Percentiles rank a stretch among this genome's conserved stretches.
Conservation (phyloP, 192 early-diverging fungal species). For the Pilobolus umbonatus region DNA sequence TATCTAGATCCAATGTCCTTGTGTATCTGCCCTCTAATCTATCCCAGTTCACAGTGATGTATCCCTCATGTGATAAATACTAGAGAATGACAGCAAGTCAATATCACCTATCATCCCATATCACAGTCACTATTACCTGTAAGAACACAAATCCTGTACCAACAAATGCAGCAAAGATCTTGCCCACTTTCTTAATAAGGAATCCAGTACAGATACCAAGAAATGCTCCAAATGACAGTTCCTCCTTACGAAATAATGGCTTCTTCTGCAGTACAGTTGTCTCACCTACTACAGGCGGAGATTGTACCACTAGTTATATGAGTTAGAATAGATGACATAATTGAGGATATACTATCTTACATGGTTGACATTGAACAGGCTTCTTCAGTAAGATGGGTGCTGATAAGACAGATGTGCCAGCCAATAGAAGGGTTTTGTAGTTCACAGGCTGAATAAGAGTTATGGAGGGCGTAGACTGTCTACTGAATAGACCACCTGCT, state of each 20-base stretch:
- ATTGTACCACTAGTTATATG: no score
- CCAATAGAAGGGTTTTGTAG: neutral
- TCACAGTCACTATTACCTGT: conserved; percentile 21
- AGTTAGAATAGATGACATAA: no score
- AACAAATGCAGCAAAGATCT: conserved; percentile 38
- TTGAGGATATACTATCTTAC: no score
- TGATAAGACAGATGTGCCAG: neutral
- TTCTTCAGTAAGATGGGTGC: conserved; percentile 1
- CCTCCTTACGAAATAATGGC: conserved; percentile 32
- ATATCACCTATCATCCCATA: neutral
- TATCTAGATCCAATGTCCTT: conserved; percentile 32
- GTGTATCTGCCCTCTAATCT: conserved; percentile 27
- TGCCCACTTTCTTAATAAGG: conserved; percentile 46
- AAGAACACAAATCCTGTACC: conserved; percentile 43
- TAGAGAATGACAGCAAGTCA: conserved; percentile 1
- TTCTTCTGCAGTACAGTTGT: neutral
- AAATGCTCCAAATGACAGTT: conserved; percentile 42
- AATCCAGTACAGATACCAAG: conserved; percentile 48
- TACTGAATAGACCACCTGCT: no score
- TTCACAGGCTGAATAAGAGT: no score
- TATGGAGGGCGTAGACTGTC: no score
- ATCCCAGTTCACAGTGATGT: conserved; percentile 41
- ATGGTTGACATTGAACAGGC: conserved; percentile 16
- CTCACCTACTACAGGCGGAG: no score
- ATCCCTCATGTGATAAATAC: conserved; percentile 36